Conservation (phyloP, 352 stramenopile species). For the Heterotrichella gracilis region DNA sequence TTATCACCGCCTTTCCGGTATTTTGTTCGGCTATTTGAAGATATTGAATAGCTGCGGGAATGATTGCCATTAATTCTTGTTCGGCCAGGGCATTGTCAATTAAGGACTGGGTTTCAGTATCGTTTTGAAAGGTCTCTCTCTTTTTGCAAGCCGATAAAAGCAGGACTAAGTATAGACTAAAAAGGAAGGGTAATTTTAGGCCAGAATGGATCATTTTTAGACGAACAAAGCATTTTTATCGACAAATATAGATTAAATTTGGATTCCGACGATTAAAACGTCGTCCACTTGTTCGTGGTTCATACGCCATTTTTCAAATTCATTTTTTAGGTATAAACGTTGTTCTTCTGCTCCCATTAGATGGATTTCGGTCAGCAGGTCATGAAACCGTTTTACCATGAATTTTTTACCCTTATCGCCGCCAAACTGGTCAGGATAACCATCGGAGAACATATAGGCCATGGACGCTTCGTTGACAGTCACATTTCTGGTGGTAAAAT, state of each 20-base stretch:
- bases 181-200: too few species aligned
- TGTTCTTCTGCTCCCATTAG: background rate
- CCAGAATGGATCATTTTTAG: too few species aligned
- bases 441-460: background rate
- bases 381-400: background rate
- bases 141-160: too few species aligned
- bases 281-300: background rate
- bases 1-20: too few species aligned
- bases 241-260: too few species aligned
- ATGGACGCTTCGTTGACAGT: background rate
- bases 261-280: background rate
- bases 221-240: too few species aligned
- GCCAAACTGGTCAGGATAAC: background rate
- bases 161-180: too few species aligned
- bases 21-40: too few species aligned
- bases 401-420: background rate
- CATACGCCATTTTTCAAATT: background rate
- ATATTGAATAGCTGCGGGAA: too few species aligned
- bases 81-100: background rate
- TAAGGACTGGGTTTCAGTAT: background rate
- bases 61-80: background rate
- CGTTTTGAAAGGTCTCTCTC: background rate
- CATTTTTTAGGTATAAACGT: background rate
- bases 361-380: background rate
- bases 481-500: background rate